Percentiles rank a stretch among this genome's conserved stretches.
phyloP scores from a whole-genome alignment of 768 basidiomycete species.

The Tulasnella sp. region DNA sequence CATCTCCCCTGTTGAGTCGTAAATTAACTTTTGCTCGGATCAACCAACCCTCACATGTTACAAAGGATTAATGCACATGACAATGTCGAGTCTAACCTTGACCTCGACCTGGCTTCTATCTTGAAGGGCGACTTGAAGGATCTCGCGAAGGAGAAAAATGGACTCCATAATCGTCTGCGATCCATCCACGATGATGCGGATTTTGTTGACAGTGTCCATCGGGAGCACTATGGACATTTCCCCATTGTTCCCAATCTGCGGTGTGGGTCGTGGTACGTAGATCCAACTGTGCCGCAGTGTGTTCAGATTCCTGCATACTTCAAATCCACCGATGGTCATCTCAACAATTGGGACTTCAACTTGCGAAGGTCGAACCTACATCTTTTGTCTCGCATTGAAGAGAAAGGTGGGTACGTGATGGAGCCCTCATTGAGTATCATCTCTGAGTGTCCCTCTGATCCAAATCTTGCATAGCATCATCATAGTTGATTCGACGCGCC shows the following conservation, averaged over 20 bases:
- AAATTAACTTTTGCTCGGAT: no score
- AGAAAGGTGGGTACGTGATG: constrained; percentile 47
- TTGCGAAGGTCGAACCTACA: constrained; percentile 77
- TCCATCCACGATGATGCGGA: constrained; percentile 68
- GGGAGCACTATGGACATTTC: constrained; percentile 37
- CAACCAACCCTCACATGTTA: no score
- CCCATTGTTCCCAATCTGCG: constrained; percentile 76
- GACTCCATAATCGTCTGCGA: constrained; percentile 79
- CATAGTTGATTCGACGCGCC: constrained; percentile 84
- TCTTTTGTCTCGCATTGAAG: constrained; percentile 46
- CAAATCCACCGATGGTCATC: constrained; percentile 88
- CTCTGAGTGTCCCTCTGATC: background rate
- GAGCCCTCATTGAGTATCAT: background rate
- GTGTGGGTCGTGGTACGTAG: constrained; percentile 75
- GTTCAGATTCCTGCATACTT: constrained; percentile 50
- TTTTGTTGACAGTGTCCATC: constrained; percentile 50
- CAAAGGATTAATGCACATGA: no score
- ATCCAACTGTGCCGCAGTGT: constrained; percentile 21
- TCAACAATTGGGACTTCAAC: constrained; percentile 75
- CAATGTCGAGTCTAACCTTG: background rate
- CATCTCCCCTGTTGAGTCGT: background rate
- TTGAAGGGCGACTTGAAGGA: constrained; percentile 5
- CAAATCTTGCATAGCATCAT: constrained; percentile 42
- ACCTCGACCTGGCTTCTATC: background rate
- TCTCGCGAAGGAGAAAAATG: constrained; percentile 25